A percentile compares a stretch with the other conserved stretches of the same genome.
phyloP scores from a whole-genome alignment of 1,284 basidiomycete genomes.

The Apiotrichum domesticum region DNA sequence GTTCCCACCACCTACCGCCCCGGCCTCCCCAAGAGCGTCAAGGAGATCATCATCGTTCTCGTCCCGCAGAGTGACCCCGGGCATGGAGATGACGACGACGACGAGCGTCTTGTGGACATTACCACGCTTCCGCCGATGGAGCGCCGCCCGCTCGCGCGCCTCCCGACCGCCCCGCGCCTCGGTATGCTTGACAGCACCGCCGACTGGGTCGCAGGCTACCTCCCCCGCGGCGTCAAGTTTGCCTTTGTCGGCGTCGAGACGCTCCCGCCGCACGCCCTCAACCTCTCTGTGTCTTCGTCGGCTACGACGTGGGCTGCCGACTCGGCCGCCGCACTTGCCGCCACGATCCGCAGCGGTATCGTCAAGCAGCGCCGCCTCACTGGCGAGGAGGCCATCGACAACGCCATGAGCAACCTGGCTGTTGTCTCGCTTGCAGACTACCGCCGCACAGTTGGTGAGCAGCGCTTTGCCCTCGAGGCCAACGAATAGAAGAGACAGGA shows the following conservation, averaged over 20 bases:
- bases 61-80: neutral
- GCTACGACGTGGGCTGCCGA: neutral
- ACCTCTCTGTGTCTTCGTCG: neutral
- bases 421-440: neutral
- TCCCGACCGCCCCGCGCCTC: neutral
- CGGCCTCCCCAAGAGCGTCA: neutral
- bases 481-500: neutral
- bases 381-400: neutral
- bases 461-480: neutral
- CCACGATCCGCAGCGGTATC: neutral
- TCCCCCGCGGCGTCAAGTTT: neutral
- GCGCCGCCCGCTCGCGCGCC: neutral
- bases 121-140: neutral
- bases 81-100: neutral
- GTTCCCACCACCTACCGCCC: neutral
- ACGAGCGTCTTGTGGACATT: neutral
- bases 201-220: neutral
- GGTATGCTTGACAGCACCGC: conserved; percentile 1
- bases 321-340: neutral
- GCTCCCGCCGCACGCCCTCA: neutral
- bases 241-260: neutral
- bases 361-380: conserved; percentile 1
- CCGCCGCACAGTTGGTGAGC: neutral
- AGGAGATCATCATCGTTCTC: neutral
- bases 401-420: neutral